phyloP scores from a whole-genome alignment of 176 grass and related monocot species.

The Eleusine coracana region DNA sequence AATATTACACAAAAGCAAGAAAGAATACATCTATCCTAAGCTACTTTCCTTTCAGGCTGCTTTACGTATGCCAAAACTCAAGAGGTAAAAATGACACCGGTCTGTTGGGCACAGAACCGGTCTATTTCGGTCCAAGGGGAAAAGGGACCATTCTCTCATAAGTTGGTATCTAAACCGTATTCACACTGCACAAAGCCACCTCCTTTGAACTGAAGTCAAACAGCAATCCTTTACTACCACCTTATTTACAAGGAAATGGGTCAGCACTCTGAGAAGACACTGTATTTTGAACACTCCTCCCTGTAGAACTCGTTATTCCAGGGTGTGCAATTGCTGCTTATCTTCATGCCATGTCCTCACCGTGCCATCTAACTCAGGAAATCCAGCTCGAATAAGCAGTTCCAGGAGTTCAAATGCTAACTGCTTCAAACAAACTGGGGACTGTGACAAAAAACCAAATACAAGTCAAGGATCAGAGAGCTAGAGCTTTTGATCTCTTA shows the following conservation, averaged over 20 bases:
- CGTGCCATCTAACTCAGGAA: constrained; percentile 81
- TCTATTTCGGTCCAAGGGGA: neutral
- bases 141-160: constrained; percentile 22
- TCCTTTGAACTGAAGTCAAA: neutral
- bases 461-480: neutral
- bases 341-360: constrained; percentile 78
- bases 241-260: constrained; percentile 48
- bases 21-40: constrained; percentile 14
- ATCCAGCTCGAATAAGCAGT: constrained; percentile 68
- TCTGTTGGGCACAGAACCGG: constrained; percentile 10
- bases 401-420: constrained; percentile 87
- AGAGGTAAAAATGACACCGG: neutral
- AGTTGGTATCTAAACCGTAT: constrained; percentile 46
- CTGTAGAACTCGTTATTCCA: neutral
- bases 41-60: constrained; percentile 28
- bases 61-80: constrained; percentile 33
- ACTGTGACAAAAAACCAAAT: constrained; percentile 52
- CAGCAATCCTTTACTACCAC: neutral
- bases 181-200: constrained; percentile 42
- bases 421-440: constrained; percentile 89
- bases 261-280: constrained; percentile 2
- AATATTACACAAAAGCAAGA: neutral
- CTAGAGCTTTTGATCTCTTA: neutral
- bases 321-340: constrained; percentile 34
- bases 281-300: neutral